These are phyloP conservation scores for Gossypium rotundifolium DNA, from an alignment of 345 rosid species.

Conservation along the genomic window DNA sequence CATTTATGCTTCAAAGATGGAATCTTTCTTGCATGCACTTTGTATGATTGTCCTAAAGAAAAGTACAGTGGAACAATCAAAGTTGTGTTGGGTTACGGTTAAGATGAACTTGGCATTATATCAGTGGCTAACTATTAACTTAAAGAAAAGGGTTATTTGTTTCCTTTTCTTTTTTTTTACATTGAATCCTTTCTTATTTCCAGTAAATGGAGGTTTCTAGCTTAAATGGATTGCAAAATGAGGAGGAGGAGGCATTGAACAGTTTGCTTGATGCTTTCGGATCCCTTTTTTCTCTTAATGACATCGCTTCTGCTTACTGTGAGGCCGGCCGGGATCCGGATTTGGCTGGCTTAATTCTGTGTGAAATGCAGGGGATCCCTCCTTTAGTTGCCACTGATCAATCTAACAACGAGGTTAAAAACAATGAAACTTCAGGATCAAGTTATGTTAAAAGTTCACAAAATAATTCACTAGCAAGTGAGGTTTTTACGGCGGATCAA, in stretches of 20 bases:
- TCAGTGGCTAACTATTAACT: not conserved
- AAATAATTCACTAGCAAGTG: not conserved
- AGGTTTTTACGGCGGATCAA: not conserved
- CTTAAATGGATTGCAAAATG: conserved; percentile 18
- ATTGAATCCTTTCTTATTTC: not conserved
- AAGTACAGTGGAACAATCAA: not conserved
- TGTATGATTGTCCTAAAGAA: not conserved
- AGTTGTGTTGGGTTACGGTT: not conserved
- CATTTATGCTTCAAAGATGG: not conserved
- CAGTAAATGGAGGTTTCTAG: conserved; percentile 35
- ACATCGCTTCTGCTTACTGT: conserved; percentile 41
- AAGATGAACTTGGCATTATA: not conserved
- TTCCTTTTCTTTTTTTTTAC: not conserved
- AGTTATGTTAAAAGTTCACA: conserved; percentile 8
- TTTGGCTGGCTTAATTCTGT: conserved; percentile 20
- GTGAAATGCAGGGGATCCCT: conserved; percentile 12
- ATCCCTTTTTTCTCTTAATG: conserved; percentile 28
- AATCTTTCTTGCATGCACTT: not conserved
- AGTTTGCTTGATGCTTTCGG: conserved; percentile 23
- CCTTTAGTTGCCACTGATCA: conserved; percentile 9
- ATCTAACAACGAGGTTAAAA: conserved; percentile 6
- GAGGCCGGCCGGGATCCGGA: conserved; percentile 27
- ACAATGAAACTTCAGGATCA: conserved; percentile 1
- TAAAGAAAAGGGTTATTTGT: not conserved
- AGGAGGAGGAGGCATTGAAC: conserved; percentile 33